Base-by-base conservation (phyloP, 768 basidiomycete genomes). In the Auriscalpium orientale region DNA sequence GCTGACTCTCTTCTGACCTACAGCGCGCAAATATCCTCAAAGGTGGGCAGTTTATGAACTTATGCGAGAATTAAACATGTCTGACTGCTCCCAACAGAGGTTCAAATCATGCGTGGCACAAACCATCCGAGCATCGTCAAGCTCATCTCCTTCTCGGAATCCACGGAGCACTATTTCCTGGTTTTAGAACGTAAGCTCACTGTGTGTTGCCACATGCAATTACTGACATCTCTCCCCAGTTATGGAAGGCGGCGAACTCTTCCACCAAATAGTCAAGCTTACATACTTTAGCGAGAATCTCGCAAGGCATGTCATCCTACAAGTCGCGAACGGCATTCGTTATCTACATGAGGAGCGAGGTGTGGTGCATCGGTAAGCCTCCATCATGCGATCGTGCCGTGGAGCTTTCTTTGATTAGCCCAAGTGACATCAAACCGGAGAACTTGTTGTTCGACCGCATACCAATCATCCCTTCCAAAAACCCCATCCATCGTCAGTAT, bases 201-300 rank as follows among this genome's bases (percentile, higher is more conserved):
- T 28, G 45, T 36, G 18, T 34, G n/a, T 46, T 46, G 47, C 28
- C 28, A n/a, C 45, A 52, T 20, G 37, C 34, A 34, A 33, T 45
- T 55, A 28, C 22, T 51, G 53, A 59, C 66, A 22, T 65, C 48
- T 58, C 47, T 37, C 45, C 21, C 48, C 58, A 95, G 91, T 98
- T 47, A 90, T 98, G 93, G 90, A 89, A 68, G 97, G 97, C 56
- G 97, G 97, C 58, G 97, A 99, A 70, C 78, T 99, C 2, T 99
- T 99, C 76, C 94, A 98, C 68, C 95, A 97, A 69, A 98, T 98
- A 67, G 97, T 99, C 72, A 98, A 97, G 69, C 81, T 98, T 58
- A 99, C 97, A 3, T 99, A 98, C 72, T 99, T 99, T 70, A 92
- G 89, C 70, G 97, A 99, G 72, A 91, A 89, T 56, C 85, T 99